These are phyloP conservation scores for Leccinum subtestaceum DNA, from an alignment of 768 basidiomycete species.

Conservation along the genomic window DNA sequence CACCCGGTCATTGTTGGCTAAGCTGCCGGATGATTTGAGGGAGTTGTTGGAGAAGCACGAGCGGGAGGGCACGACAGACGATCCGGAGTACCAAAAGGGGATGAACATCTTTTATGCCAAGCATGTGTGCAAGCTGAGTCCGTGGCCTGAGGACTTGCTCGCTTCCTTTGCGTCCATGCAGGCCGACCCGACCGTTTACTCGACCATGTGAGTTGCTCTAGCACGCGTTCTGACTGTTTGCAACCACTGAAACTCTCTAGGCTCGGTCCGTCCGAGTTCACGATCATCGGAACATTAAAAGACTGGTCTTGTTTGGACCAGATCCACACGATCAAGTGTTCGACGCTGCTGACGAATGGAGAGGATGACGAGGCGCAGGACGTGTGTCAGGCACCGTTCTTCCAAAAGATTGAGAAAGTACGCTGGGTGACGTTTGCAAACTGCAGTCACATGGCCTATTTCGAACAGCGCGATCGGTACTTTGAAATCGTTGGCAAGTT, in stretches of 20 bases:
- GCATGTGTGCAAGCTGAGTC: slow-evolving; percentile 35
- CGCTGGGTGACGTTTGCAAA: slow-evolving; percentile 36
- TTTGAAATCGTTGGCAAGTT: slow-evolving; percentile 18
- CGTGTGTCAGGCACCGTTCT: slow-evolving; percentile 32
- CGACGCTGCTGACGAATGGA: slow-evolving; percentile 41
- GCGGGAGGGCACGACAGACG: slow-evolving; percentile 29
- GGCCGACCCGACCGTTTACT: slow-evolving; percentile 34
- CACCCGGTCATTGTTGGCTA: slow-evolving; percentile 22
- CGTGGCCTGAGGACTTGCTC: slow-evolving; percentile 35
- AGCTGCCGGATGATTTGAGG: slow-evolving; percentile 28
- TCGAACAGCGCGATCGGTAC: slow-evolving; percentile 19
- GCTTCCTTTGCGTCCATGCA: slow-evolving; percentile 26
- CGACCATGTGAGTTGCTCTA: slow-evolving; percentile 31
- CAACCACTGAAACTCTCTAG: neutral
- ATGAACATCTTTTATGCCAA: slow-evolving; percentile 32
- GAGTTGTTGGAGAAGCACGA: slow-evolving; percentile 34
- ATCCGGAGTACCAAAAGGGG: slow-evolving; percentile 34
- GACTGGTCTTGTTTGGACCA: slow-evolving; percentile 47
- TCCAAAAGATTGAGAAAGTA: slow-evolving; percentile 30
- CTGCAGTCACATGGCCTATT: slow-evolving; percentile 17
- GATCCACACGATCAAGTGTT: slow-evolving; percentile 37
- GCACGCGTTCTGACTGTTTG: neutral
- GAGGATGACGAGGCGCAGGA: slow-evolving; percentile 39
- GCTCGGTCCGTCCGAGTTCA: slow-evolving; percentile 35
- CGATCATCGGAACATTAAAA: slow-evolving; percentile 40